Evolutionary conservation across 768 basidiomycete species (phyloP).

Genomic region (Tephrocybe sp.): DNA sequence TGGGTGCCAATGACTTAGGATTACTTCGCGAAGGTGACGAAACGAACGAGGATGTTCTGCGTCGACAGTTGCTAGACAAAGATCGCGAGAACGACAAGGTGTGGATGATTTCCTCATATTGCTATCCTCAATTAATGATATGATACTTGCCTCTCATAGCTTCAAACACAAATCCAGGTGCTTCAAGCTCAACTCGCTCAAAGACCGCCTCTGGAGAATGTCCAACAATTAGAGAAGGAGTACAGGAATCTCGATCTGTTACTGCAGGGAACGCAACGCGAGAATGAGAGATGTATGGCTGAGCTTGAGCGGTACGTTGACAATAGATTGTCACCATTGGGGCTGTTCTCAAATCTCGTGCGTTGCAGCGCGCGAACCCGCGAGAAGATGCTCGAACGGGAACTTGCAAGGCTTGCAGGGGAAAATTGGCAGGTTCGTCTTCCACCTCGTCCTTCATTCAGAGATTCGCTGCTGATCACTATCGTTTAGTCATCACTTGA

Average conservation of each 20-base stretch:
- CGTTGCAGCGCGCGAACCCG: conserved; percentile 53
- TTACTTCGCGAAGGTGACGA: conserved; percentile 59
- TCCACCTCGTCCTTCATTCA: conserved; percentile 5
- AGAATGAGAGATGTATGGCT: conserved; percentile 83
- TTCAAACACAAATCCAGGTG: conserved; percentile 57
- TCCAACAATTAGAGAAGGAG: conserved; percentile 69
- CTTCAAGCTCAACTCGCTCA: conserved; percentile 65
- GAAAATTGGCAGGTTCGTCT: conserved; percentile 77
- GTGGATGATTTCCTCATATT: neutral
- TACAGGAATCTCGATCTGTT: conserved; percentile 74
- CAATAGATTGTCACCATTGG: neutral
- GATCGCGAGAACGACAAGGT: conserved; percentile 74
- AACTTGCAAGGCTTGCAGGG: conserved; percentile 66
- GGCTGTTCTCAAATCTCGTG: neutral
- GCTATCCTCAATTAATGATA: neutral
- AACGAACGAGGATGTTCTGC: conserved; percentile 55
- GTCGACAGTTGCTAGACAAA: conserved; percentile 62
- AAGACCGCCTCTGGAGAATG: conserved; percentile 63
- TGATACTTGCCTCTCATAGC: conserved; percentile 30
- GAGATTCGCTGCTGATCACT: neutral
- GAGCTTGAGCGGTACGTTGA: conserved; percentile 67
- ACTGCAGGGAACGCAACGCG: conserved; percentile 76
- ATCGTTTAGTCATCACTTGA: conserved; percentile 28
- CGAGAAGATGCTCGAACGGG: conserved; percentile 75
- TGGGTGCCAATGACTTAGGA: conserved; percentile 56